Evolutionary conservation across 2,329 filamentous ascomycete species (phyloP), one percentile per base, ranked within the genome.

Genomic region (Hymenoscyphus repandus): DNA sequence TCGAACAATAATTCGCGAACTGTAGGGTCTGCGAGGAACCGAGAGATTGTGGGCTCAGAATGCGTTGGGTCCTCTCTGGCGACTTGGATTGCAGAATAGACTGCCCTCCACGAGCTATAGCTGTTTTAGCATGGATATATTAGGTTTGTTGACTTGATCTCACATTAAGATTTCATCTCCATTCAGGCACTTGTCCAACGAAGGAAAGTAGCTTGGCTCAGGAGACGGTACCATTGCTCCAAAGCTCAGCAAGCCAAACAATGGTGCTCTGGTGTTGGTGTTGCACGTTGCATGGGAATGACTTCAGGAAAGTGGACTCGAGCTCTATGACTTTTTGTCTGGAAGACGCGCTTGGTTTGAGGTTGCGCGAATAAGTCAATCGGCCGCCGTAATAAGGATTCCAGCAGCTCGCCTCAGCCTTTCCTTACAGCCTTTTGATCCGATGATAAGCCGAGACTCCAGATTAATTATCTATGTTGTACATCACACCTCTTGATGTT

Each of bases 81-180:
- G 40, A 44, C 92, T 75, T 52, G 71, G 68, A 79, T 72, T 27
- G 78, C 77, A 49, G 74, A 75, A 58, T 77, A 78, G 56, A 82
- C 73, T 55, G 78, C 72, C 68, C 75, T 79, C 82, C 82, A 85
- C 55, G 81, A 82, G 60, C 81, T 84, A 56, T 54, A 55, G 50
- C 15, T 27, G 11, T 9, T 18, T 59, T 51, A 59, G 50, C 33
- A 47, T 33, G n/a, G 12, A 45, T 6, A 7, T 13, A 27, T 18
- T 13, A 18, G 52, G 42, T 13, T 36, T 20, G 11, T 13, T 7
- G 18, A 45, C 39, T 37, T 43, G 31, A 44, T 59, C 84, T 68
- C 78, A 95, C 87, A 96, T 78, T 64, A 96, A 76, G 66, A 86
- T 79, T 64, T 80, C 80, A 69, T 92, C 84, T 72, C 89, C 88